phyloP scores from a whole-genome alignment of 2,329 filamentous ascomycete genomes.

The Mycosphaerella sp. region DNA sequence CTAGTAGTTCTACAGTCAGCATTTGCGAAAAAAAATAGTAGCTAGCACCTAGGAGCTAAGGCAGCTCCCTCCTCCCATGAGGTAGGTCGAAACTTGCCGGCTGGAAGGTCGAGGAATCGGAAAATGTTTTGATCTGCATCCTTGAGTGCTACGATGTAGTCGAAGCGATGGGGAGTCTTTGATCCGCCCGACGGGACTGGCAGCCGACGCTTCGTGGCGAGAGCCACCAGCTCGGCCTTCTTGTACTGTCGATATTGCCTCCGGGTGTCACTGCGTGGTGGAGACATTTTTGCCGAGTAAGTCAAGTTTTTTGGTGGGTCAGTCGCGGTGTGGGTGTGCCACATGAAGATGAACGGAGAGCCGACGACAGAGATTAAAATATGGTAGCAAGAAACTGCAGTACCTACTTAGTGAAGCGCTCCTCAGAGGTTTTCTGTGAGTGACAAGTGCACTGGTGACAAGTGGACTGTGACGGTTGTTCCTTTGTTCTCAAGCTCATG shows the following conservation, averaged over 20 bases:
- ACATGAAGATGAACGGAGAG: background rate
- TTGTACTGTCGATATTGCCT: conserved; percentile 13
- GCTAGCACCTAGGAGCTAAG: too few species aligned
- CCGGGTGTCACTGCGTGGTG: background rate
- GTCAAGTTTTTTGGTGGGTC: too few species aligned
- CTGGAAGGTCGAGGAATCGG: conserved; percentile 12
- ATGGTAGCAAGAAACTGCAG: background rate
- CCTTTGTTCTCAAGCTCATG: too few species aligned
- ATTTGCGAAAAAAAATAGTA: background rate
- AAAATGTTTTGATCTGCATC: conserved; percentile 10
- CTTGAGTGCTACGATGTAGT: conserved; percentile 11
- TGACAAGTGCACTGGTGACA: too few species aligned
- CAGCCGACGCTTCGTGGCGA: conserved; percentile 9
- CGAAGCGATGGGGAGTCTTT: conserved; percentile 1
- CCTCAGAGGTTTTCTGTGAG: background rate
- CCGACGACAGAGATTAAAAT: background rate
- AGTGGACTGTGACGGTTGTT: too few species aligned
- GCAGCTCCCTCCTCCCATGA: too few species aligned
- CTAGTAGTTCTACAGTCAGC: background rate
- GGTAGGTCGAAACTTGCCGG: background rate
- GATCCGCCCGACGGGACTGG: background rate
- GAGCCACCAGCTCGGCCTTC: conserved; percentile 12
- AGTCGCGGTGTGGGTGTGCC: too few species aligned
- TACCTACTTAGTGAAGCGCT: background rate
- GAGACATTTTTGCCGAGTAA: too few species aligned